A percentile compares a stretch with the other conserved stretches of the same genome.
Conservation (phyloP, 176 grass and related monocot genomes). For the Raddia guianensis region DNA sequence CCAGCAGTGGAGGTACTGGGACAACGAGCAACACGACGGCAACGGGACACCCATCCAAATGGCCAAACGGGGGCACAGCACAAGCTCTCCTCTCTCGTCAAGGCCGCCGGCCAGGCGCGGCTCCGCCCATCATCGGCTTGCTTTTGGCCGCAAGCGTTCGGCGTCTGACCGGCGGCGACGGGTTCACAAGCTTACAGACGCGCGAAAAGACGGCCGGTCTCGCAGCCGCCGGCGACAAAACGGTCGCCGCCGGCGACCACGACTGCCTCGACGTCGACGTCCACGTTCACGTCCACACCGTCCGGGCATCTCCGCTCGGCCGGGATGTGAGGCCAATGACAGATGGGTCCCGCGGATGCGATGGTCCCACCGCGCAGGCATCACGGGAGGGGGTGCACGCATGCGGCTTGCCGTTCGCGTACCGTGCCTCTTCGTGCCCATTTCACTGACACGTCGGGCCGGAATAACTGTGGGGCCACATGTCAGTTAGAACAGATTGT, state of each 20-base stretch:
- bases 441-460: neutral
- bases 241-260: neutral
- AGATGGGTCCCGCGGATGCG: neutral
- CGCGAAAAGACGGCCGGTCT: neutral
- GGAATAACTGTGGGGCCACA: rapidly evolving
- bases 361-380: neutral
- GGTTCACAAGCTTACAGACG: neutral
- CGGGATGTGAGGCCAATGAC: neutral
- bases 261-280: neutral
- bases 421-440: neutral
- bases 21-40: conserved; percentile 29
- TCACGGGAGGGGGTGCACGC: neutral
- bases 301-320: neutral
- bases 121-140: neutral
- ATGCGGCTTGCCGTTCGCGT: neutral
- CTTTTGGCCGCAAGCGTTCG: neutral
- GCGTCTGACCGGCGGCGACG: neutral
- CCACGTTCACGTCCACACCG: neutral
- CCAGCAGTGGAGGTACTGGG: neutral
- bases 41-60: neutral
- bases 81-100: neutral
- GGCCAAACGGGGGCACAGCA: neutral
- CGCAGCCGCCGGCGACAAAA: neutral
- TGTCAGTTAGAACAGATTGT: too few species aligned
- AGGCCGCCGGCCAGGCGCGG: neutral